These are phyloP conservation scores for Verbena officinalis DNA, from an alignment of 257 asterid genomes.

Conservation along the genomic window DNA sequence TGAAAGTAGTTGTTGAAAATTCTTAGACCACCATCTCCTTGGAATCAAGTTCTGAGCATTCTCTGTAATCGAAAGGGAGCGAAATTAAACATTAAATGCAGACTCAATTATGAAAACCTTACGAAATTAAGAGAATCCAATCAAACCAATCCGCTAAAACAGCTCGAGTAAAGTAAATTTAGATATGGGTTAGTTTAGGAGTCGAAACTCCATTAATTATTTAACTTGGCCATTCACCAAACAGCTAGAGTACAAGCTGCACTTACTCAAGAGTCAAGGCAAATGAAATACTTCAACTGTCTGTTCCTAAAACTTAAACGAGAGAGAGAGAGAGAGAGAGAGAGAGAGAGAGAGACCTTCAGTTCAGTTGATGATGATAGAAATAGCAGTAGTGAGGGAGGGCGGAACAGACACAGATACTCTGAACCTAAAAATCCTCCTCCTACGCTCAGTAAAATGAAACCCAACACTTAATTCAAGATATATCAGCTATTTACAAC, in stretches of 20 bases:
- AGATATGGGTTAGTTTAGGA: constrained; percentile 5
- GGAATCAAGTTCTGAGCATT: constrained; percentile 17
- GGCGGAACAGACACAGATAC: background rate
- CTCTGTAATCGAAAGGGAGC: constrained; percentile 22
- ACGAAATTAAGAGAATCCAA: background rate
- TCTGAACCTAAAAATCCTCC: background rate
- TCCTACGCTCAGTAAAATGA: background rate
- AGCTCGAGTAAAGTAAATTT: background rate
- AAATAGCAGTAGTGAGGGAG: constrained; percentile 27
- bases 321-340: constrained; percentile 1
- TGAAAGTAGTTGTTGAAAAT: constrained; percentile 13
- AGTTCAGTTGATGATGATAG: constrained; percentile 6
- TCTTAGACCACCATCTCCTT: constrained; percentile 11
- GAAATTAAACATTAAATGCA: background rate
- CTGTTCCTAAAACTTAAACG: constrained; percentile 4
- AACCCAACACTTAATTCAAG: background rate
- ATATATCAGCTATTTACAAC: background rate
- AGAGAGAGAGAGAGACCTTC: constrained; percentile 27
- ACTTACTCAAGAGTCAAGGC: constrained; percentile 6
- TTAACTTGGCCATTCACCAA: constrained; percentile 48
- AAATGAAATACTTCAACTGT: background rate
- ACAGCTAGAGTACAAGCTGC: constrained; percentile 34
- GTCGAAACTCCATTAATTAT: background rate
- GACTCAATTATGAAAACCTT: background rate
- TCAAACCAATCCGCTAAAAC: background rate